A percentile compares a stretch with the other conserved stretches of the same genome.
phyloP scores from a whole-genome alignment of 345 rosid genomes.

The Limnanthes douglasii region DNA sequence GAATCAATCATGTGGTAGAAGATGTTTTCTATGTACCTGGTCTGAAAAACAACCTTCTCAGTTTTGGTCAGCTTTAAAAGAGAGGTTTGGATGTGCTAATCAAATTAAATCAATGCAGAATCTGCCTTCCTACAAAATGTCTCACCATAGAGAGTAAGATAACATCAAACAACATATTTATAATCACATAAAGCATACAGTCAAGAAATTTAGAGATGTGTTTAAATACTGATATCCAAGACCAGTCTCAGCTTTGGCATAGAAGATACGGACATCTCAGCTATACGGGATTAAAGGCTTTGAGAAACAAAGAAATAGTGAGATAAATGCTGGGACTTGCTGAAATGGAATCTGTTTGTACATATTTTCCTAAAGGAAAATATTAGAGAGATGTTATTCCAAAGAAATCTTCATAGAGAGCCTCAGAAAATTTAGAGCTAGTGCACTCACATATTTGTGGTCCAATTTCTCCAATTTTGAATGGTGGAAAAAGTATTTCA shows the following conservation, averaged over 20 bases:
- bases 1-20: neutral
- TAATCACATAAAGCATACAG: neutral
- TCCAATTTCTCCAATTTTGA: neutral
- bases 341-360: neutral
- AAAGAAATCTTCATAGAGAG: neutral
- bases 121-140: neutral
- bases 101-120: neutral
- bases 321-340: neutral
- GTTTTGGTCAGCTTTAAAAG: conserved; percentile 2
- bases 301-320: neutral
- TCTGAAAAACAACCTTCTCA: conserved; percentile 2
- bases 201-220: too few relatives aligned
- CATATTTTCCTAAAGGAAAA: neutral
- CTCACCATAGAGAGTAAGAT: neutral
- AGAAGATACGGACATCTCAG: neutral
- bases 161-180: neutral
- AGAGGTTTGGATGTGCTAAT: neutral
- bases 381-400: neutral
- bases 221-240: too few relatives aligned
- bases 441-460: neutral
- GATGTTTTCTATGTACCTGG: neutral
- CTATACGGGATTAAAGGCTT: neutral
- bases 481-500: neutral
- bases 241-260: neutral
- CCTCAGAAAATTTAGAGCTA: neutral